phyloP scores from a whole-genome alignment of 2,329 filamentous ascomycete species.

The Alternaria conjuncta region DNA sequence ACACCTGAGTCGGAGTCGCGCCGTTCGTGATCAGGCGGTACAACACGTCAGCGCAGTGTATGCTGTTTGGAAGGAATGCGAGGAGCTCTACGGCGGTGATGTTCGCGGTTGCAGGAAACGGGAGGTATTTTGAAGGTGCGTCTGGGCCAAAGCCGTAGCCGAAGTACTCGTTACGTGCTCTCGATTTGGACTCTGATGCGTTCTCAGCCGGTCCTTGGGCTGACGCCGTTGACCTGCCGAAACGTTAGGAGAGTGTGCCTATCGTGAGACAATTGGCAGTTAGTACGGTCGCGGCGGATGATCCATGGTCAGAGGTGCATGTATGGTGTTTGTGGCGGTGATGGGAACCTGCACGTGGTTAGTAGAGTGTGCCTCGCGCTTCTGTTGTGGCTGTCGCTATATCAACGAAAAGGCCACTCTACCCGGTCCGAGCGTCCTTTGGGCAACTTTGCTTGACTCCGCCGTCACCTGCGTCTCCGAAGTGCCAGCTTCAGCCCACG shows the following conservation, averaged over 20 bases:
- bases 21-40: constrained; percentile 32
- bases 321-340: neutral
- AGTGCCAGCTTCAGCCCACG: neutral
- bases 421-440: constrained; percentile 15
- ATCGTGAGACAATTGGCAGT: neutral
- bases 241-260: neutral
- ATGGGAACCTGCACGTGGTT: constrained; percentile 1
- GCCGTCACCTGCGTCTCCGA: neutral
- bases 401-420: constrained; percentile 8
- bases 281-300: neutral
- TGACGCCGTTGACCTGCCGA: neutral
- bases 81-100: constrained; percentile 33
- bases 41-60: constrained; percentile 29
- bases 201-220: neutral
- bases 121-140: constrained; percentile 16
- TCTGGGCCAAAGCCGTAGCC: constrained; percentile 9
- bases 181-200: neutral
- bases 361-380: constrained; percentile 2
- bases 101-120: constrained; percentile 24
- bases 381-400: neutral
- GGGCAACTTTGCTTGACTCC: constrained; percentile 1
- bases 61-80: constrained; percentile 28
- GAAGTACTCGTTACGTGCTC: neutral
- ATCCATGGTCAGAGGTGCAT: neutral
- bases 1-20: constrained; percentile 10